phyloP scores from a whole-genome alignment of 1,139 yeast species.

The Candida labiduridarum region DNA sequence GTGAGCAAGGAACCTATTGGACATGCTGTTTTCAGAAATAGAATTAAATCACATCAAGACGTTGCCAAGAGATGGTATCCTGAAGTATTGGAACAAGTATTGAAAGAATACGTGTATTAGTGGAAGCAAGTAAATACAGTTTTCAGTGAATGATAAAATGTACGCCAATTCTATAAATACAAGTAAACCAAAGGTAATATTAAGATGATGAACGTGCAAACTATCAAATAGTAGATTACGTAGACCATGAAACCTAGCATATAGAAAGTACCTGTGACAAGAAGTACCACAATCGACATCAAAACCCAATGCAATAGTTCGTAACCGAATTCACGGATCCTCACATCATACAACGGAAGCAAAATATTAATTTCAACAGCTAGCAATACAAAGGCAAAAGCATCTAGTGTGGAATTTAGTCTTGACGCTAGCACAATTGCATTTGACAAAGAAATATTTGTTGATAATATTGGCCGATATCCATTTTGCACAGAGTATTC shows the following conservation, averaged over 20 bases:
- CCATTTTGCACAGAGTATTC: conserved; percentile 57
- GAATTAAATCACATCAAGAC: conserved; percentile 68
- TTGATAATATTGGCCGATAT: conserved; percentile 67
- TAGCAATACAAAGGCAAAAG: conserved; percentile 78
- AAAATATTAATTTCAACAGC: conserved; percentile 73
- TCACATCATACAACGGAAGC: conserved; percentile 68
- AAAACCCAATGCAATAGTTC: conserved; percentile 24
- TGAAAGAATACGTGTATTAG: conserved; percentile 17
- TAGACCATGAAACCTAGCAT: conserved; percentile 1
- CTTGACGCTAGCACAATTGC: conserved; percentile 91
- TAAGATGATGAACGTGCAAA: not conserved
- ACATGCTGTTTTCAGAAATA: conserved; percentile 60
- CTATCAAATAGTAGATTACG: not conserved
- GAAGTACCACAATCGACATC: not conserved
- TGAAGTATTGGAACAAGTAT: conserved; percentile 40
- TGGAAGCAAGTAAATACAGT: no score
- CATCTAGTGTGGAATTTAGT: conserved; percentile 69
- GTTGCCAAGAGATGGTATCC: conserved; percentile 70
- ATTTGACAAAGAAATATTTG: conserved; percentile 81
- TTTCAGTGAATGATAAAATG: not conserved
- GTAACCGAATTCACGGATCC: conserved; percentile 45
- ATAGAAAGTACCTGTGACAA: not conserved
- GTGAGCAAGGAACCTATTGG: conserved; percentile 53
- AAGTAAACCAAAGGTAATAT: not conserved
- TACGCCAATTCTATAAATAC: not conserved